phyloP scores from a whole-genome alignment of 176 grass and related monocot genomes.

The Oryza meyeriana region DNA sequence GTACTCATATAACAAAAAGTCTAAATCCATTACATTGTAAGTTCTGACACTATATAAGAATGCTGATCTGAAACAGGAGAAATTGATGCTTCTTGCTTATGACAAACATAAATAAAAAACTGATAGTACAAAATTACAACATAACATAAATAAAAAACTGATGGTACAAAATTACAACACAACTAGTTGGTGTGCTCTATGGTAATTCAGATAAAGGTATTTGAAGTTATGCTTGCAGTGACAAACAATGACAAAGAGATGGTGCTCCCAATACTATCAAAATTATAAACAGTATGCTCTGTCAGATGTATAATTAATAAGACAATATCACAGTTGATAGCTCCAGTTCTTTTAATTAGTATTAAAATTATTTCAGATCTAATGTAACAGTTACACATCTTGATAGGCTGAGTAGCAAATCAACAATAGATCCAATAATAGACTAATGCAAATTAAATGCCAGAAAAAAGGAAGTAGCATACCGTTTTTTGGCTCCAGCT shows the following conservation, averaged over 20 bases:
- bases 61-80: not conserved
- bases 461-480: conserved; percentile 19
- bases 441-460: not conserved
- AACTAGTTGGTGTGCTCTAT: not conserved
- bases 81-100: not conserved
- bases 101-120: not conserved
- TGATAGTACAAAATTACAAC: not conserved
- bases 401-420: not conserved
- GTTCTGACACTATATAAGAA: not conserved
- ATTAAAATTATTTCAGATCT: not conserved
- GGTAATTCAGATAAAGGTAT: not conserved
- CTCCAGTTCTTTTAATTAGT: not conserved
- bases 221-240: not conserved
- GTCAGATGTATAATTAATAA: not conserved
- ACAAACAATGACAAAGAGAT: not conserved
- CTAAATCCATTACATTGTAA: not conserved
- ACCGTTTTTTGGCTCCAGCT: conserved; percentile 83
- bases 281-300: not conserved
- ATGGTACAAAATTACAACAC: not conserved
- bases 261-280: not conserved
- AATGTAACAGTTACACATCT: not conserved
- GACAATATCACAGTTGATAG: not conserved
- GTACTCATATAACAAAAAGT: conserved; percentile 9
- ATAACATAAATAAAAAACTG: not conserved
- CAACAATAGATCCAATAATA: not conserved